phyloP scores from a whole-genome alignment of 306 rosid species.

The Cucurbita maxima region DNA sequence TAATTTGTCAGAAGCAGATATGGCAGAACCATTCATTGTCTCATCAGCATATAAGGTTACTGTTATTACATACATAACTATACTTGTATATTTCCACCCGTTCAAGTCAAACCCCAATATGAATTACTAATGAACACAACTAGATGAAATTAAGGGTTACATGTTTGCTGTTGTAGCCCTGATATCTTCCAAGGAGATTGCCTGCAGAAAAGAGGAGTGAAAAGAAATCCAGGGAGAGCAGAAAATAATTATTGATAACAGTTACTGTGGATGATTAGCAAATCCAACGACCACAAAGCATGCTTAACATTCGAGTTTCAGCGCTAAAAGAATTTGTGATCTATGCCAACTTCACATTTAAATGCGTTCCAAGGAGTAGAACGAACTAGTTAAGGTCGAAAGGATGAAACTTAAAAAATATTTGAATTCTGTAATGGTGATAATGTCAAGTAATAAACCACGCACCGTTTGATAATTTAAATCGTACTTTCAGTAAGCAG shows the following conservation, averaged over 20 bases:
- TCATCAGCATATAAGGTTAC: background rate
- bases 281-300: background rate
- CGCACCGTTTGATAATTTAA: background rate
- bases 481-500: background rate
- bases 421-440: background rate
- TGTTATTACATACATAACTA: background rate
- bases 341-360: background rate
- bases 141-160: conserved; percentile 14
- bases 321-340: background rate
- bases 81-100: background rate
- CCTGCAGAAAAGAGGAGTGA: conserved; percentile 26
- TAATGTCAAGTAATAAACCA: background rate
- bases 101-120: background rate
- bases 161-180: conserved; percentile 60
- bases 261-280: background rate
- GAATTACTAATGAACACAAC: background rate
- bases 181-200: conserved; percentile 71
- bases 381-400: background rate
- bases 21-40: background rate
- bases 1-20: background rate
- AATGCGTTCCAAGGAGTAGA: background rate
- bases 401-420: background rate
- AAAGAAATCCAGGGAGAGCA: background rate
- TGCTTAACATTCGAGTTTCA: background rate
- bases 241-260: background rate